Evolutionary conservation across 2,329 filamentous ascomycete genomes (phyloP).

Genomic region (Capronia americana): DNA sequence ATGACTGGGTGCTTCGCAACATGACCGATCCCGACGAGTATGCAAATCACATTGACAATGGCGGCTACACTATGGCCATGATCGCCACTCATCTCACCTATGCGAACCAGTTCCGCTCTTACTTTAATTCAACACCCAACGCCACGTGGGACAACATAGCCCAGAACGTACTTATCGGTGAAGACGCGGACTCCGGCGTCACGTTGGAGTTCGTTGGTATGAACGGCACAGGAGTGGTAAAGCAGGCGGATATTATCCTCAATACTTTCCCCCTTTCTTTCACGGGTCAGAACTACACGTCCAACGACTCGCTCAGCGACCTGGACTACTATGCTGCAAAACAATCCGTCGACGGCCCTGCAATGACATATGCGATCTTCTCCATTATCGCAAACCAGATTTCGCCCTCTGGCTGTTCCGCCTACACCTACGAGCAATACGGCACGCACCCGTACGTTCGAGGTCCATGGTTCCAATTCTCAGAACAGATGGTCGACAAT

Average conservation of each 20-base stretch:
- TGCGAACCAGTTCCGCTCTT: conserved; percentile 63
- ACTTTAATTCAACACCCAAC: conserved; percentile 63
- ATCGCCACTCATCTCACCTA: conserved; percentile 62
- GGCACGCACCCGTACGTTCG: conserved; percentile 69
- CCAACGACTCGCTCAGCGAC: conserved; percentile 58
- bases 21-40: conserved; percentile 78
- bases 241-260: conserved; percentile 74
- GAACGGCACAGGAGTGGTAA: conserved; percentile 70
- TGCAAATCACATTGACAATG: conserved; percentile 70
- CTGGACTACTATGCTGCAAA: conserved; percentile 73
- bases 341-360: conserved; percentile 71
- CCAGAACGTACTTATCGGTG: conserved; percentile 62
- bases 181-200: conserved; percentile 62
- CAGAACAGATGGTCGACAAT: conserved; percentile 71
- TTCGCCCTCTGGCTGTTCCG: conserved; percentile 70
- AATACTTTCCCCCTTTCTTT: conserved; percentile 70
- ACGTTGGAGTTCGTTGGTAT: conserved; percentile 70
- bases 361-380: conserved; percentile 76
- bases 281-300: conserved; percentile 59
- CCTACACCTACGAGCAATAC: conserved; percentile 71
- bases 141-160: conserved; percentile 65
- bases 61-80: conserved; percentile 71
- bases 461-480: conserved; percentile 73
- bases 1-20: conserved; percentile 61
- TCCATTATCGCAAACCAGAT: conserved; percentile 70